Conservation (phyloP, 108 stramenopile species). For the Nitzschia putrida region DNA sequence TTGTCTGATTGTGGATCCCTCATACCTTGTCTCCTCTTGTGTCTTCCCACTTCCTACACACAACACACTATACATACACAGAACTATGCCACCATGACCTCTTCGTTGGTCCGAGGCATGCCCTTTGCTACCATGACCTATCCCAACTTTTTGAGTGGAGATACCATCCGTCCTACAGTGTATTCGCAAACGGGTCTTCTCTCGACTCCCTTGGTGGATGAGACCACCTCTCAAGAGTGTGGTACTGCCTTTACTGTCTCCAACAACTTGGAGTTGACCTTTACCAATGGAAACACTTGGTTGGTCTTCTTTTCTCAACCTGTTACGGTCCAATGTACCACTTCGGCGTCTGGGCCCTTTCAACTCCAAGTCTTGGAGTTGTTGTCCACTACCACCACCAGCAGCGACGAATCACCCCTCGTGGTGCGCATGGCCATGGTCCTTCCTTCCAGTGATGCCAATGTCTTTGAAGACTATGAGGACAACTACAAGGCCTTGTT, state of each 20-base stretch:
- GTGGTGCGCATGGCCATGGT: constrained; percentile 33
- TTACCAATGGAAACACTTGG: constrained; percentile 82
- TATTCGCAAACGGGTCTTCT: constrained; percentile 31
- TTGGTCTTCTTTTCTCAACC: constrained; percentile 84
- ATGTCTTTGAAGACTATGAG: constrained; percentile 13
- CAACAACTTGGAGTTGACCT: constrained; percentile 58
- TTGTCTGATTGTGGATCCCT: background rate
- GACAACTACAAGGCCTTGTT: constrained; percentile 44
- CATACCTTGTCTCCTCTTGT: background rate
- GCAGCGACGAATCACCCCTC: constrained; percentile 6
- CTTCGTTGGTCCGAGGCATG: constrained; percentile 78
- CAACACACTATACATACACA: background rate
- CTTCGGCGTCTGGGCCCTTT: constrained; percentile 28
- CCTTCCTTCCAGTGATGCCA: background rate
- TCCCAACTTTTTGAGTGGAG: background rate
- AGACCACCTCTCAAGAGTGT: constrained; percentile 18
- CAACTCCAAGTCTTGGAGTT: constrained; percentile 38
- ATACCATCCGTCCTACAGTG: constrained; percentile 45
- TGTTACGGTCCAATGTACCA: constrained; percentile 49
- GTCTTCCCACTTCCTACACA: too few relatives aligned
- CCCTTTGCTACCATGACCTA: constrained; percentile 84
- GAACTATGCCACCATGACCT: constrained; percentile 18
- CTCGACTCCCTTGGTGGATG: constrained; percentile 34
- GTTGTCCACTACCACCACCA: background rate
- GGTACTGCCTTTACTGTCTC: constrained; percentile 42